Conservation (phyloP, 331 rosid species). For the Acacia concinna region DNA sequence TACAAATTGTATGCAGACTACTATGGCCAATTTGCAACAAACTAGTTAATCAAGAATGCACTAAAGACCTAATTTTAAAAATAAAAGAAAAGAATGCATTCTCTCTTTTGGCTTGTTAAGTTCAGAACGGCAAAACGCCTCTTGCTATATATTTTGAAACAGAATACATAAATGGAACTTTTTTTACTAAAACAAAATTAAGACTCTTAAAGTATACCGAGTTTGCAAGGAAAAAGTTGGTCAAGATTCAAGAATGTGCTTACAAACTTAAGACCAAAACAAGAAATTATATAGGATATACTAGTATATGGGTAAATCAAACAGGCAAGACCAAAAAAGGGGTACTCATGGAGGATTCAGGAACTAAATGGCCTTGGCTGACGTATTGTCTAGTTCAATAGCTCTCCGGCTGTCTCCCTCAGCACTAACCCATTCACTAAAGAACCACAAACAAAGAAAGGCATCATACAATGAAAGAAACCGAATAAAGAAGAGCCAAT, state of each 20-base stretch:
- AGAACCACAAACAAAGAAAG: not conserved
- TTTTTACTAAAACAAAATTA: not conserved
- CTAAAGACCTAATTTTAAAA: not conserved
- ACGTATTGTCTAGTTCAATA: conserved; percentile 58
- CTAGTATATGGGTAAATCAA: not conserved
- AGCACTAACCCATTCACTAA: conserved; percentile 78
- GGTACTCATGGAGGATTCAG: not conserved
- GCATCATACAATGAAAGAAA: not conserved
- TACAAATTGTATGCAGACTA: conserved; percentile 12
- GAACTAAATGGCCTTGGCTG: conserved; percentile 59
- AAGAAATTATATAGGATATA: not conserved
- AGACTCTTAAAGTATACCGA: not conserved
- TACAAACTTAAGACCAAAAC: not conserved
- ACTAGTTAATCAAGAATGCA: not conserved
- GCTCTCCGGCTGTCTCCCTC: conserved; percentile 74
- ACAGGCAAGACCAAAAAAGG: not conserved
- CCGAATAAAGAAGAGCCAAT: not conserved
- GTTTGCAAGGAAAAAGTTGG: not conserved
- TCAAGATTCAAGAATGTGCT: not conserved
- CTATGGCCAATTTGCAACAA: not conserved
- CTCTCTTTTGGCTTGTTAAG: not conserved
- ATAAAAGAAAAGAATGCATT: not conserved
- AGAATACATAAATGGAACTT: not conserved
- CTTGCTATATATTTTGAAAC: not conserved
- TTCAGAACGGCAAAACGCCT: not conserved